A percentile compares a stretch with the other conserved stretches of the same genome.
phyloP scores from a whole-genome alignment of 768 basidiomycete genomes.

The Panaeolus papilionaceus region DNA sequence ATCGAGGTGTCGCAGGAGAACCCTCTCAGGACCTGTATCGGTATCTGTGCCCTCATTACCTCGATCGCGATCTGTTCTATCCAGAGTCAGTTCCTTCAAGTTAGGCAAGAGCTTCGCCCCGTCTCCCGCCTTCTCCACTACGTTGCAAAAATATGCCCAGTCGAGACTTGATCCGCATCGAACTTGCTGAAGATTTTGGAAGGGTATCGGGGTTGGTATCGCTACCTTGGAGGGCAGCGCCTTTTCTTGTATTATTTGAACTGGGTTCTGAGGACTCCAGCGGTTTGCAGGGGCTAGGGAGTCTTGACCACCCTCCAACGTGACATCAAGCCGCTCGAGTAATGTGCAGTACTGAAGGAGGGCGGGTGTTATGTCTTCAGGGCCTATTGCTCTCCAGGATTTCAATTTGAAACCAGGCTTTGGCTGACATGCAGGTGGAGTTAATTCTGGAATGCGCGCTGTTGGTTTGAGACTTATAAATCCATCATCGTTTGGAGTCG shows the following conservation, averaged over 20 bases:
- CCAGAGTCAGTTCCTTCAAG: neutral
- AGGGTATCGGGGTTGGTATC: neutral
- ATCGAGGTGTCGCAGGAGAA: neutral
- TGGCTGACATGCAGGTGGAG: too few species aligned
- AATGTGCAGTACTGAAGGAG: slow-evolving; percentile 2
- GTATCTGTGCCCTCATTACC: neutral
- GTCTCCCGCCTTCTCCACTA: neutral
- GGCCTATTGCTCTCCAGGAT: neutral
- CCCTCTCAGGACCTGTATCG: neutral
- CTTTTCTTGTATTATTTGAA: neutral
- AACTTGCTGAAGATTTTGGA: neutral
- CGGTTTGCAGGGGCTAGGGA: too few species aligned
- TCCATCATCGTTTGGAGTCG: too few species aligned
- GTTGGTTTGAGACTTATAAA: too few species aligned
- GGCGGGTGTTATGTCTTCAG: neutral
- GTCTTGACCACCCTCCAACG: too few species aligned
- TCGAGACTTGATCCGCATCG: neutral
- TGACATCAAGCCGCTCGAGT: neutral
- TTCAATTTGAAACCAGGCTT: neutral
- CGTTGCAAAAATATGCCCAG: neutral
- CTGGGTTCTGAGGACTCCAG: neutral
- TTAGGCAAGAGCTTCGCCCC: neutral
- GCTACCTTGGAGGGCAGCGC: neutral
- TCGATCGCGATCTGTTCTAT: neutral
- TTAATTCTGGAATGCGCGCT: too few species aligned